A percentile compares a stretch with the other conserved stretches of the same genome.
Evolutionary conservation across 768 basidiomycete species (phyloP).

Genomic region (Udeniomyces megalosporus): DNA sequence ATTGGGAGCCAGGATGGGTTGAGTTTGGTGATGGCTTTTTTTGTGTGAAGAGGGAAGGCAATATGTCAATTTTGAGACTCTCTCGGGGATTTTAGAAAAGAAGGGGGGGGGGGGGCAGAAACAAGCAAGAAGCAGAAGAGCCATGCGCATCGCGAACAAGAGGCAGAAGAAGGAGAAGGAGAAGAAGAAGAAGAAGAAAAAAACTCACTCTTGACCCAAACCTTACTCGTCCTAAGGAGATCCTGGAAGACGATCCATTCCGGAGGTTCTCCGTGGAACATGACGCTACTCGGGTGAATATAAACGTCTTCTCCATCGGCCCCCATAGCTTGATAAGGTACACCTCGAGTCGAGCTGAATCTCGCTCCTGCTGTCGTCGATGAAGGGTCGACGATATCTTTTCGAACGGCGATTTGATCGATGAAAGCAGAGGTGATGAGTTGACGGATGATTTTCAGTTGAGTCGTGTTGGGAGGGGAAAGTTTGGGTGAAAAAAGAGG

Average conservation of each 20-base stretch:
- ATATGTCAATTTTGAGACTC: not conserved
- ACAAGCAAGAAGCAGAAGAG: not conserved
- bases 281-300: conserved; percentile 75
- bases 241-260: conserved; percentile 77
- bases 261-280: conserved; percentile 53
- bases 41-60: not conserved
- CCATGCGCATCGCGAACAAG: not conserved
- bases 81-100: no score
- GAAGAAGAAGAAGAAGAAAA: not conserved
- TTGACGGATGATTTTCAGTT: conserved; percentile 84
- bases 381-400: conserved; percentile 54
- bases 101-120: not conserved
- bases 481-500: conserved; percentile 49
- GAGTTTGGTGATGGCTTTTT: conserved; percentile 60
- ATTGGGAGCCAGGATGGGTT: conserved; percentile 76
- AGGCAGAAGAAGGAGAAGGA: not conserved
- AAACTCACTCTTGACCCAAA: conserved; percentile 61
- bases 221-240: conserved; percentile 52
- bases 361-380: conserved; percentile 43
- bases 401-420: conserved; percentile 84
- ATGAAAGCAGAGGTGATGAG: conserved; percentile 78
- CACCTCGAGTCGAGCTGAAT: conserved; percentile 56
- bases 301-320: conserved; percentile 60
- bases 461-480: conserved; percentile 49
- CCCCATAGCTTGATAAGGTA: conserved; percentile 67